phyloP scores from a whole-genome alignment of 371 early-diverging fungal genomes.

The Syncephalastrum contaminatum region DNA sequence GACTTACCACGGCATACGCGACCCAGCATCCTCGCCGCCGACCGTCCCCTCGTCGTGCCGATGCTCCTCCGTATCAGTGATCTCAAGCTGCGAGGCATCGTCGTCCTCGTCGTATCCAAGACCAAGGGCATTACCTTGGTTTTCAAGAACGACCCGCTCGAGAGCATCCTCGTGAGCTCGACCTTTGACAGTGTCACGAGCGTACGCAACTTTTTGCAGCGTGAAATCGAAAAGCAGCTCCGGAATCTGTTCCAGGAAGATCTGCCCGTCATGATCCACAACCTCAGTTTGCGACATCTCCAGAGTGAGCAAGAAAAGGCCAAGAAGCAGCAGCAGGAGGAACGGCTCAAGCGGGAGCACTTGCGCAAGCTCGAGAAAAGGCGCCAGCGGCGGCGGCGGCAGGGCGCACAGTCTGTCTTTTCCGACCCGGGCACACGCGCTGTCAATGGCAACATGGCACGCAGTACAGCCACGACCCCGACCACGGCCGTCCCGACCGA shows the following conservation, averaged over 20 bases:
- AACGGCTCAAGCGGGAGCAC: slow-evolving; percentile 8
- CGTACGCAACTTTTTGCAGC: slow-evolving; percentile 84
- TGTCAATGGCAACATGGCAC: too few species aligned
- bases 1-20: slow-evolving; percentile 63
- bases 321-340: slow-evolving; percentile 20
- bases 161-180: slow-evolving; percentile 87
- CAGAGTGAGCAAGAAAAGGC: slow-evolving; percentile 20
- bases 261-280: slow-evolving; percentile 90
- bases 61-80: slow-evolving; percentile 92
- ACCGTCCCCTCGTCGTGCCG: slow-evolving; percentile 92
- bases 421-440: slow-evolving; percentile 5
- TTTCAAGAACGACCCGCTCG: slow-evolving; percentile 96
- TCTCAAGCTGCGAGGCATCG: slow-evolving; percentile 86
- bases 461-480: too few species aligned
- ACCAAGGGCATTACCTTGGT: slow-evolving; percentile 91
- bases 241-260: slow-evolving; percentile 90
- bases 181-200: slow-evolving; percentile 91
- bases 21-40: slow-evolving; percentile 80
- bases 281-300: slow-evolving; percentile 62
- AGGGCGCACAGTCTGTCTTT: slow-evolving; percentile 7
- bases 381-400: slow-evolving; percentile 11
- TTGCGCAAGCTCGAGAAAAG: slow-evolving; percentile 15
- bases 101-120: slow-evolving; percentile 91
- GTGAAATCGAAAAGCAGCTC: slow-evolving; percentile 88
- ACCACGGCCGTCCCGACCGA: too few species aligned